A percentile compares a stretch with the other conserved stretches of the same genome.
phyloP scores from a whole-genome alignment of 1,284 basidiomycete species.

The Puccinia coronata region DNA sequence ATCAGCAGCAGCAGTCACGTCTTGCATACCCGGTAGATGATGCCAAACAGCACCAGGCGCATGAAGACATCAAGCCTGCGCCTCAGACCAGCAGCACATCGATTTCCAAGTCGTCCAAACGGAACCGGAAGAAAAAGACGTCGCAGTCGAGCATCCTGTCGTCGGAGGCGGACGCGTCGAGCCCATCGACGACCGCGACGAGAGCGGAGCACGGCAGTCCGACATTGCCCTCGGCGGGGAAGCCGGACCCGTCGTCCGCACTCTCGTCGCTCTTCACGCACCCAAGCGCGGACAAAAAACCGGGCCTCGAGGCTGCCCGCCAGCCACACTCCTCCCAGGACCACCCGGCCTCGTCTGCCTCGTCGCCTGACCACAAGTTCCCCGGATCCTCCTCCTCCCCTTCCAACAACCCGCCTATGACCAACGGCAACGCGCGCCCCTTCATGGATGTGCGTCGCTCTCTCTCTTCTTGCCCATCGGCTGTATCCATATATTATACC shows the following conservation, averaged over 20 bases:
- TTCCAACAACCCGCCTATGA: not conserved
- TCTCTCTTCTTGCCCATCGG: not conserved
- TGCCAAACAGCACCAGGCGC: not conserved
- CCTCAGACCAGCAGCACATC: not conserved
- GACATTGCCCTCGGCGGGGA: not conserved
- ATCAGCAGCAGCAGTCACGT: not conserved
- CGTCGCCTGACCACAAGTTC: not conserved
- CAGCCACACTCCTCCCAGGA: not conserved
- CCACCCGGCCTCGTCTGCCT: too few relatives aligned
- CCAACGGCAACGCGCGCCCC: not conserved
- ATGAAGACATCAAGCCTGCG: not conserved
- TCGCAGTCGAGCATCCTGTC: not conserved
- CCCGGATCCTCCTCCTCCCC: not conserved
- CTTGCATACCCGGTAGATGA: not conserved
- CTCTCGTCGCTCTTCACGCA: not conserved
- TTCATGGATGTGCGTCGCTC: constrained; percentile 13
- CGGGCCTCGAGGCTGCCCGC: too few relatives aligned
- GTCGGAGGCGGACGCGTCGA: not conserved
- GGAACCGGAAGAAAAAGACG: constrained; percentile 20
- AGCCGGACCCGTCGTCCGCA: not conserved
- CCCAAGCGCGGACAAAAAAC: too few relatives aligned
- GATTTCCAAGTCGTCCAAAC: constrained; percentile 14
- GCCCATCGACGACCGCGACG: not conserved
- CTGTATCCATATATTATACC: too few relatives aligned
- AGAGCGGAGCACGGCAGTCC: not conserved